phyloP scores from a whole-genome alignment of 768 basidiomycete genomes.

The Gloeopeniophorella convolvens region DNA sequence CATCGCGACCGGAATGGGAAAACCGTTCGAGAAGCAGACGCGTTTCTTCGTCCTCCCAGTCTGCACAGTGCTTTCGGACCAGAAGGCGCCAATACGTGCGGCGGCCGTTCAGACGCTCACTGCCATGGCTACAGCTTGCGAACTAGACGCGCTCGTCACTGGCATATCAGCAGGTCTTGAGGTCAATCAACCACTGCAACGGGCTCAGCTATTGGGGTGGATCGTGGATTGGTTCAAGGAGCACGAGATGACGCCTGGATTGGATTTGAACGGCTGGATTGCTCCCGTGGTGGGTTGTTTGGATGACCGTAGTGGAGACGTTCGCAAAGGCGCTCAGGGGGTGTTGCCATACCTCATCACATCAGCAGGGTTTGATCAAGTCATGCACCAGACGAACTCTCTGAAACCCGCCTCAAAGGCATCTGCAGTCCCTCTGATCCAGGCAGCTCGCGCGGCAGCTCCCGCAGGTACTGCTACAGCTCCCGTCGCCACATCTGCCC shows the following conservation, averaged over 20 bases:
- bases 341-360: conserved; percentile 71
- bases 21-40: conserved; percentile 86
- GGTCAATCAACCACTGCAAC: conserved; percentile 79
- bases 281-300: conserved; percentile 63
- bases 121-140: conserved; percentile 79
- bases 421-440: conserved; percentile 81
- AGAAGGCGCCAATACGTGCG: conserved; percentile 80
- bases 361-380: conserved; percentile 72
- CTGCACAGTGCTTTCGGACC: conserved; percentile 82
- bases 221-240: conserved; percentile 72
- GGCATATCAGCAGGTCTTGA: conserved; percentile 80
- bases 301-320: conserved; percentile 88
- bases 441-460: conserved; percentile 60
- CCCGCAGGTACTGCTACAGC: conserved; percentile 24
- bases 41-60: conserved; percentile 72
- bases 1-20: conserved; percentile 92
- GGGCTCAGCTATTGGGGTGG: conserved; percentile 75
- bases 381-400: conserved; percentile 78
- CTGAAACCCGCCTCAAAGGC: conserved; percentile 88
- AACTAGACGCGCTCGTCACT: conserved; percentile 74
- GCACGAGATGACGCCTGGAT: conserved; percentile 41
- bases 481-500: conserved; percentile 19
- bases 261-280: conserved; percentile 70
- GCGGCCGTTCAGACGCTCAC: conserved; percentile 74
- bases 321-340: conserved; percentile 85